Percentiles rank a stretch among this genome's conserved stretches.
phyloP scores from a whole-genome alignment of 768 basidiomycete species.

The Coprinopsis marcescibilis region DNA sequence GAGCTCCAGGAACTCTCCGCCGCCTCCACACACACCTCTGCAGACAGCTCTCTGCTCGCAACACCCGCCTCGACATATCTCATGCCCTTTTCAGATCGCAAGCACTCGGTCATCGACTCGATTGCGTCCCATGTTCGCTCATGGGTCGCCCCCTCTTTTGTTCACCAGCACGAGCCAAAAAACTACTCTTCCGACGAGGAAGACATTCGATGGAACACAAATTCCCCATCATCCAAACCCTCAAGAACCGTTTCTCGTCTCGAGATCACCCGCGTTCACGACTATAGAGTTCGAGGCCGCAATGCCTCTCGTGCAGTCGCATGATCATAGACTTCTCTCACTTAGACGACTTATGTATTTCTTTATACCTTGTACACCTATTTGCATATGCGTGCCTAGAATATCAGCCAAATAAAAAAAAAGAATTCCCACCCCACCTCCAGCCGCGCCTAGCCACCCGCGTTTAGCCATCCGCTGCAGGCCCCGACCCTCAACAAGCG shows the following conservation, averaged over 20 bases:
- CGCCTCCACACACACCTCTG: constrained; percentile 26
- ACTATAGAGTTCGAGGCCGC: neutral
- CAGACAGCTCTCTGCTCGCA: constrained; percentile 42
- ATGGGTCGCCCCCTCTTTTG: constrained; percentile 34
- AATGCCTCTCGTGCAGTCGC: neutral
- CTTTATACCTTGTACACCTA: too few species aligned
- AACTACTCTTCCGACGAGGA: neutral
- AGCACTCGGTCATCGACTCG: constrained; percentile 28
- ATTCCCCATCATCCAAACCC: neutral
- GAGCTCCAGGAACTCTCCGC: constrained; percentile 26
- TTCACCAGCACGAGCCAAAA: neutral
- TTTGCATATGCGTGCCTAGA: too few species aligned
- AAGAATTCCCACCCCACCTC: too few species aligned
- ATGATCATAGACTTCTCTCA: neutral
- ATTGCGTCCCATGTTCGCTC: constrained; percentile 40
- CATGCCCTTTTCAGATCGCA: constrained; percentile 26
- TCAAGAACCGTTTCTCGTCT: neutral
- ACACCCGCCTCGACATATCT: constrained; percentile 40
- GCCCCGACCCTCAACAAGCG: neutral
- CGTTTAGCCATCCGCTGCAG: neutral
- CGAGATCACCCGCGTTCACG: neutral
- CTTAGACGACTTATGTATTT: neutral
- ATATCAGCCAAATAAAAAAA: too few species aligned
- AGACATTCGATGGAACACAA: neutral
- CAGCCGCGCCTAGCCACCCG: neutral